A percentile compares a stretch with the other conserved stretches of the same genome.
Evolutionary conservation across 1,139 yeast genomes (phyloP).

Genomic region (Pichia sp.): DNA sequence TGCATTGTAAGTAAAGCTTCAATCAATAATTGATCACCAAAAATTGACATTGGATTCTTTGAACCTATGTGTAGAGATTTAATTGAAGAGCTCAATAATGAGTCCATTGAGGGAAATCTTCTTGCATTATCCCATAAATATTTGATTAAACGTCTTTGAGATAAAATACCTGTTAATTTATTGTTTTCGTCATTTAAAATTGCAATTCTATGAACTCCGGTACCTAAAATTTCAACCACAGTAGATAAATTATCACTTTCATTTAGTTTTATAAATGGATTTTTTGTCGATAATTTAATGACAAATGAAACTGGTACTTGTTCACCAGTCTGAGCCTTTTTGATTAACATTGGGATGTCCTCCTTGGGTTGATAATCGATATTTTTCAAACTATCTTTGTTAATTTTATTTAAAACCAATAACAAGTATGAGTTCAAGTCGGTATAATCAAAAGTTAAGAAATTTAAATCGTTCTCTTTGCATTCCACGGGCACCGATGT

Average conservation of each 20-base stretch:
- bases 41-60: constrained; percentile 61
- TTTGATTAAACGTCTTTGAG: constrained; percentile 78
- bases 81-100: constrained; percentile 57
- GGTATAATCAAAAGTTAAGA: constrained; percentile 82
- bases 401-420: constrained; percentile 26
- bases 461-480: constrained; percentile 45
- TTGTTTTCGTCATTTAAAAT: constrained; percentile 43
- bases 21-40: constrained; percentile 78
- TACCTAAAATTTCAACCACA: constrained; percentile 79
- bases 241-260: constrained; percentile 60
- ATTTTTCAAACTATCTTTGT: constrained; percentile 23
- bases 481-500: constrained; percentile 79
- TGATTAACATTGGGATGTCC: constrained; percentile 28
- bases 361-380: constrained; percentile 25
- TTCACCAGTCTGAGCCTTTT: constrained; percentile 52
- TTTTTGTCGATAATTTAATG: constrained; percentile 71
- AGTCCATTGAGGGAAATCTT: constrained; percentile 72
- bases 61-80: constrained; percentile 66
- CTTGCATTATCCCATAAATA: constrained; percentile 91
- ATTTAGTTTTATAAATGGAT: constrained; percentile 70
- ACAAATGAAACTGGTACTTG: constrained; percentile 79
- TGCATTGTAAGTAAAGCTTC: constrained; percentile 87
- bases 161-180: constrained; percentile 65
- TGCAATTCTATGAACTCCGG: constrained; percentile 90
- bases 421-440: constrained; percentile 71